Percentiles rank a stretch among this genome's conserved stretches.
Conservation (phyloP, 192 early-diverging fungal species). For the Umbelopsis vinacea region DNA sequence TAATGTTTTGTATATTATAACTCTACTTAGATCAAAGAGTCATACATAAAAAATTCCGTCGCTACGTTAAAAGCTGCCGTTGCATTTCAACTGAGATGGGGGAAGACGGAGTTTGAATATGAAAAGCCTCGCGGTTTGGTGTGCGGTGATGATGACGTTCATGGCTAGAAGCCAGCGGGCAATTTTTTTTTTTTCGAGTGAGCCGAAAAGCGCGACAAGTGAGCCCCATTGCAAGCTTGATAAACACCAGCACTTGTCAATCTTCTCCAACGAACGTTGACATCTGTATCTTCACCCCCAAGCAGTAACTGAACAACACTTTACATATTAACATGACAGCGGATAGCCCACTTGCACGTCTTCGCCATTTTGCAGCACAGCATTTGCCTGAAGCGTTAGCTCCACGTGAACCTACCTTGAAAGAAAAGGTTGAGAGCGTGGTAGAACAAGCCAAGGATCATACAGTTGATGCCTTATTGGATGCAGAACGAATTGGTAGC, state of each 20-base stretch:
- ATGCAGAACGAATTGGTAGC: background rate
- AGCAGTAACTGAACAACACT: background rate
- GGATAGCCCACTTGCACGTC: constrained; percentile 7
- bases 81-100: background rate
- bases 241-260: background rate
- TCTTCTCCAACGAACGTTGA: background rate
- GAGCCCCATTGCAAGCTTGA: too few species aligned
- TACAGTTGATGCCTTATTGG: background rate
- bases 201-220: background rate
- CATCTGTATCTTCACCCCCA: background rate
- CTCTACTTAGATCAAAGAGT: background rate
- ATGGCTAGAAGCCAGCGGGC: background rate
- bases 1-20: background rate
- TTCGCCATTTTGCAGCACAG: constrained; percentile 1
- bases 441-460: constrained; percentile 4
- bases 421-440: background rate
- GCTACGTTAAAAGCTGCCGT: background rate
- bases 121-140: background rate
- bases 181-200: background rate
- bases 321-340: background rate
- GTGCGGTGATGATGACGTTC: constrained; percentile 24
- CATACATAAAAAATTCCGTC: background rate
- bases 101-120: background rate
- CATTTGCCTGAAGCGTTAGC: background rate
- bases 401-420: constrained; percentile 7